phyloP scores from a whole-genome alignment of 495 filamentous ascomycete genomes.

The Penicilliopsis zonata region DNA sequence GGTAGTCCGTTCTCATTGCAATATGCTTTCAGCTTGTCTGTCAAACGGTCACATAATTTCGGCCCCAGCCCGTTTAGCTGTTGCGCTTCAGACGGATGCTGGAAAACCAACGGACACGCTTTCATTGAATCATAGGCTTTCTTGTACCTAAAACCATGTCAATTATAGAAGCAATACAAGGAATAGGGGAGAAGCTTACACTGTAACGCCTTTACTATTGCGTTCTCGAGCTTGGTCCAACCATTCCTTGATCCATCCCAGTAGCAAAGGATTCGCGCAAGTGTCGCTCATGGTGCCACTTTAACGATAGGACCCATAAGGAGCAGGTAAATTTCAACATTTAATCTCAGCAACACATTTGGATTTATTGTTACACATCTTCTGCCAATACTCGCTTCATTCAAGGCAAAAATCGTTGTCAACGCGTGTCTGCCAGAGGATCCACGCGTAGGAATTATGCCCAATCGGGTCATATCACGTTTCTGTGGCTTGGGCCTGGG shows the following conservation, averaged over 20 bases:
- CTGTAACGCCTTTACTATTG: slow-evolving; percentile 56
- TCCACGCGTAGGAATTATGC: neutral
- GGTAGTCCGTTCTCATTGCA: slow-evolving; percentile 59
- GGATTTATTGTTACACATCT: too few relatives aligned
- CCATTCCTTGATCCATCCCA: slow-evolving; percentile 73
- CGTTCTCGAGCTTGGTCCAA: slow-evolving; percentile 59
- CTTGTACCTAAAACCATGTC: slow-evolving; percentile 42
- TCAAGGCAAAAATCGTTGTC: too few relatives aligned
- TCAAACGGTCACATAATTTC: slow-evolving; percentile 58
- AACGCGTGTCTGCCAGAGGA: too few relatives aligned
- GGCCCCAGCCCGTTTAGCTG: slow-evolving; percentile 62
- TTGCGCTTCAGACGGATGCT: slow-evolving; percentile 63
- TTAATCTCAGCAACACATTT: too few relatives aligned
- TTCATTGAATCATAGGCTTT: slow-evolving; percentile 75
- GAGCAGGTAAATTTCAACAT: too few relatives aligned
- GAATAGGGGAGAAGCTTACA: slow-evolving; percentile 20
- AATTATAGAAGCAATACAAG: slow-evolving; percentile 4
- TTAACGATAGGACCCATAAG: too few relatives aligned
- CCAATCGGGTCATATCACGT: neutral
- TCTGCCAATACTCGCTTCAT: too few relatives aligned
- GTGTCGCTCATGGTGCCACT: slow-evolving; percentile 4
- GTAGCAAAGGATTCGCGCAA: slow-evolving; percentile 63
- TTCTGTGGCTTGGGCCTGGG: neutral
- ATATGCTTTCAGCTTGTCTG: slow-evolving; percentile 52
- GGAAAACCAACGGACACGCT: slow-evolving; percentile 60